phyloP scores from a whole-genome alignment of 352 stramenopile species.

The Aphanomyces astaci region DNA sequence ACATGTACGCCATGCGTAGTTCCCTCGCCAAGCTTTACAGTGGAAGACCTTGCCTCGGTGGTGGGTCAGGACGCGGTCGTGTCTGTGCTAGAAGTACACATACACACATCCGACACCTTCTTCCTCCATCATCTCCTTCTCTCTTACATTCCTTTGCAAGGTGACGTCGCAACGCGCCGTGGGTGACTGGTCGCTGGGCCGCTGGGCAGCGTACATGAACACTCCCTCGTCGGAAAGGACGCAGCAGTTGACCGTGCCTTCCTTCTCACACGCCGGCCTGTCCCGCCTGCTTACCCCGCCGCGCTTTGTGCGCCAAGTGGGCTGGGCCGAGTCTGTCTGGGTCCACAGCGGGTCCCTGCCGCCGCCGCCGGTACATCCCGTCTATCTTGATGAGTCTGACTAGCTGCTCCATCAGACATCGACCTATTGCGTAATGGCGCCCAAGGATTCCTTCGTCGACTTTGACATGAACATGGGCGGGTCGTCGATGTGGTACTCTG shows the following conservation, averaged over 20 bases:
- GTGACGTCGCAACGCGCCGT: background rate
- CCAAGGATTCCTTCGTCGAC: conserved; percentile 37
- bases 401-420: conserved; percentile 24
- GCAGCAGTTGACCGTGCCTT: background rate
- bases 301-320: conserved; percentile 34
- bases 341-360: conserved; percentile 13
- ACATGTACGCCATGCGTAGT: background rate
- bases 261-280: background rate
- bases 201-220: background rate
- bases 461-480: conserved; percentile 41
- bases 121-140: background rate
- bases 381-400: background rate
- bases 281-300: conserved; percentile 18
- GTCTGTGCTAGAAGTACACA: background rate
- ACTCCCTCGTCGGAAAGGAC: background rate
- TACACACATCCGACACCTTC: too few species aligned
- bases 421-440: conserved; percentile 40
- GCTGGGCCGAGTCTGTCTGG: conserved; percentile 40
- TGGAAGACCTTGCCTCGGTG: background rate
- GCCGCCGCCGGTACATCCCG: background rate
- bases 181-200: background rate
- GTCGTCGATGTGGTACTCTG: conserved; percentile 41
- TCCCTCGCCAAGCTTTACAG: background rate
- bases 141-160: background rate
- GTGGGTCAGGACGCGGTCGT: background rate